Conservation (phyloP, 2,329 filamentous ascomycete species). For the Elsinoe ampelina region DNA sequence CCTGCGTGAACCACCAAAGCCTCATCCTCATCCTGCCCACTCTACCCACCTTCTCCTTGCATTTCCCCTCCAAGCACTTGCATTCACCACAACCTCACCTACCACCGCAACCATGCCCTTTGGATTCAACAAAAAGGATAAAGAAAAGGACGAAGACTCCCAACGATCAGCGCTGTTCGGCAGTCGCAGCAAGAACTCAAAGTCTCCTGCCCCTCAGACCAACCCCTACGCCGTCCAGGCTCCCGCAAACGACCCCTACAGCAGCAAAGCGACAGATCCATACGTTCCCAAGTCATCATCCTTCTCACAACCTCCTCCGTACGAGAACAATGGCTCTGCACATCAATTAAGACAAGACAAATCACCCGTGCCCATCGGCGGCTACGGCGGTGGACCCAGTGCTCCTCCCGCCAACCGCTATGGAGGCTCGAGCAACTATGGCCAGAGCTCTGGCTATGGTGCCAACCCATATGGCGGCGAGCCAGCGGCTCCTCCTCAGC, state of each 20-base stretch:
- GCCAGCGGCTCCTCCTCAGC: constrained; percentile 21
- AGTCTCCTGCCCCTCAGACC: constrained; percentile 39
- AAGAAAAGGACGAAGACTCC: constrained; percentile 43
- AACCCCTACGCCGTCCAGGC: constrained; percentile 48
- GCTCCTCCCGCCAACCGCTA: constrained; percentile 19
- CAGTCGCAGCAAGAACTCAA: constrained; percentile 43
- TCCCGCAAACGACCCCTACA: constrained; percentile 45
- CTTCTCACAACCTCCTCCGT: constrained; percentile 23
- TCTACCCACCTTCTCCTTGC: constrained; percentile 4
- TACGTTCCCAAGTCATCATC: constrained; percentile 20
- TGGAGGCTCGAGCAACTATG: constrained; percentile 25
- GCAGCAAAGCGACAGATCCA: constrained; percentile 29
- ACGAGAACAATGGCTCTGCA: constrained; percentile 25
- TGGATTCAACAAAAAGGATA: constrained; percentile 43
- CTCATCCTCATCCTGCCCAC: not conserved
- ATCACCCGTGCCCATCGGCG: constrained; percentile 34
- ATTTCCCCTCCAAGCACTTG: not conserved
- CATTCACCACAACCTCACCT: constrained; percentile 1
- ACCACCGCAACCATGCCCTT: constrained; percentile 36
- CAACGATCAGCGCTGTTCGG: constrained; percentile 52
- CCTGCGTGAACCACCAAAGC: not conserved
- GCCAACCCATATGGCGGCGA: constrained; percentile 42
- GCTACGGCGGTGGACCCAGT: constrained; percentile 32
- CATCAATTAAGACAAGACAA: constrained; percentile 35
- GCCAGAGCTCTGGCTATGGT: constrained; percentile 41